A percentile compares a stretch with the other conserved stretches of the same genome.
These are phyloP conservation scores for Irpex sp. DNA, from an alignment of 1,284 basidiomycete genomes.

Conservation along the genomic window DNA sequence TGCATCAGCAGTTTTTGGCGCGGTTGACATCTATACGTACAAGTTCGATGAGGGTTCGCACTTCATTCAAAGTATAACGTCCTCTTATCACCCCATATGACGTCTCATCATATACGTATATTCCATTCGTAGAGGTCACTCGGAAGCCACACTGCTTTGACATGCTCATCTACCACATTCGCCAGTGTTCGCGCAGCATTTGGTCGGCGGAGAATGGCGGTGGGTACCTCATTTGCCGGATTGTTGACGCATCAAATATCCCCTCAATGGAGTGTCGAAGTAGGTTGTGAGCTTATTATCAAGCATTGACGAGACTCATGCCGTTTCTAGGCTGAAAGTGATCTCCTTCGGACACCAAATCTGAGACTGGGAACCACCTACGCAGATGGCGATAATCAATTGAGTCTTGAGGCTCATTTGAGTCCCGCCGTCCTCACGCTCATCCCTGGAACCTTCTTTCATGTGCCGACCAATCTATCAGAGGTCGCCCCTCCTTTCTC, in stretches of 20 bases:
- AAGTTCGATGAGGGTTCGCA: background rate
- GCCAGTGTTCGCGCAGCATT: background rate
- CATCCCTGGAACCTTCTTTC: background rate
- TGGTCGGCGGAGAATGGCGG: background rate
- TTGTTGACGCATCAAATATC: slow-evolving; percentile 19
- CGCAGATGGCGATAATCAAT: slow-evolving; percentile 24
- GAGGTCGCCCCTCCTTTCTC: slow-evolving; percentile 23
- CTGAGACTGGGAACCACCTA: slow-evolving; percentile 24
- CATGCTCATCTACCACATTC: background rate
- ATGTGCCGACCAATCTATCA: background rate
- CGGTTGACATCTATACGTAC: background rate
- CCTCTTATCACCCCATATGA: background rate
- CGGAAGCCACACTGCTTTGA: background rate
- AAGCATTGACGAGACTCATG: background rate
- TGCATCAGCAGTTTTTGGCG: background rate
- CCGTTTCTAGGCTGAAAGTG: slow-evolving; percentile 23
- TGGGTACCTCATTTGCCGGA: background rate
- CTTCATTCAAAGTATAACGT: background rate
- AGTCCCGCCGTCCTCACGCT: slow-evolving; percentile 11
- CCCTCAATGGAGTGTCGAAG: slow-evolving; percentile 38
- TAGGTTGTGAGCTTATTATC: slow-evolving; percentile 15
- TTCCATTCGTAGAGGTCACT: background rate
- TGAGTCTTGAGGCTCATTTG: slow-evolving; percentile 19
- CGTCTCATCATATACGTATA: background rate
- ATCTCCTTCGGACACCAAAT: slow-evolving; percentile 23